Evolutionary conservation across 345 rosid species (phyloP).

Genomic region (Hevea brasiliensis): DNA sequence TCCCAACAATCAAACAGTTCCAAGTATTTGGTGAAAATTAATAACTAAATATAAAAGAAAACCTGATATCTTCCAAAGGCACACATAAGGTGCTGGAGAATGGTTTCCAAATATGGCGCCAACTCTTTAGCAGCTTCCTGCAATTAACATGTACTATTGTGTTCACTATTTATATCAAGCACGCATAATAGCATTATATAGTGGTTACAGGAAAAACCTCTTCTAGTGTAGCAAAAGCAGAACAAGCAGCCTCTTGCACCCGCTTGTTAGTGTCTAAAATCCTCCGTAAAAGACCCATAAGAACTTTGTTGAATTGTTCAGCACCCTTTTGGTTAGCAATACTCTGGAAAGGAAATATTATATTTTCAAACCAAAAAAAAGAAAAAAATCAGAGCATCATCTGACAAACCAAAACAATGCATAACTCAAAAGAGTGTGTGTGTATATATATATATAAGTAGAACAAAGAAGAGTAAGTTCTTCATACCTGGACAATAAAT

Average conservation of each 20-base stretch:
- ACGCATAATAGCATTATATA: no score
- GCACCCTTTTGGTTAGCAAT: constrained; percentile 64
- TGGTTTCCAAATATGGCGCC: constrained; percentile 72
- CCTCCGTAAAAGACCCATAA: constrained; percentile 75
- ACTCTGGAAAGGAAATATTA: constrained; percentile 44
- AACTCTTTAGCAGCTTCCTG: constrained; percentile 92
- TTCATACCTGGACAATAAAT: constrained; percentile 80
- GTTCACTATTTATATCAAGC: no score
- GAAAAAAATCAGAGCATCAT: constrained; percentile 10
- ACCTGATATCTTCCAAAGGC: constrained; percentile 99
- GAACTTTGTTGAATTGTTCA: constrained; percentile 80
- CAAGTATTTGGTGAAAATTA: no score
- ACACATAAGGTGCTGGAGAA: constrained; percentile 91
- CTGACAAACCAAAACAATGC: not conserved
- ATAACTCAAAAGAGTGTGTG: not conserved
- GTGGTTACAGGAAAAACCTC: constrained; percentile 56
- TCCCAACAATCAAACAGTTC: no score
- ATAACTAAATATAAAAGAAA: not conserved
- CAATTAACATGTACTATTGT: constrained; percentile 15
- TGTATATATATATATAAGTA: not conserved
- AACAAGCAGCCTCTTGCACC: constrained; percentile 99
- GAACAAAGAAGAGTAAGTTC: not conserved
- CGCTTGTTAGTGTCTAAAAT: constrained; percentile 89
- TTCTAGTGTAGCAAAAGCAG: constrained; percentile 95
- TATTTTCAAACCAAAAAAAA: constrained; percentile 13